Conservation (phyloP, 2,329 filamentous ascomycete genomes). For the Pseudogymnoascus sp. region DNA sequence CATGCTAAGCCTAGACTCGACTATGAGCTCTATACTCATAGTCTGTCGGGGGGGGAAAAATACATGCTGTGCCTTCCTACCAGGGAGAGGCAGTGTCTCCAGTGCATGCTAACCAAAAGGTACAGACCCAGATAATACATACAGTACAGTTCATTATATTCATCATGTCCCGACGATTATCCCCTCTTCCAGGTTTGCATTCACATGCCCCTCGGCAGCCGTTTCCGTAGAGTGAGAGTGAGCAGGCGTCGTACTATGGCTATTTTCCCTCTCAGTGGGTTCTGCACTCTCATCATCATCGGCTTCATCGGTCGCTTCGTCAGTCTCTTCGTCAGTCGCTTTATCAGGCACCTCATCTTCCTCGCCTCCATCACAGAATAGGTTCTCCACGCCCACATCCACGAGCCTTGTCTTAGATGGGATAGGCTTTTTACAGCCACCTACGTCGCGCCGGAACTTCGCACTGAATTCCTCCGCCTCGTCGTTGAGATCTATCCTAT, state of each 20-base stretch:
- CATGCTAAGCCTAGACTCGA: not conserved
- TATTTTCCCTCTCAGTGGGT: not conserved
- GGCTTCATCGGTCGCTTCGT: conserved; percentile 11
- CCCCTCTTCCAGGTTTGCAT: not conserved
- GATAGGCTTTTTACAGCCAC: conserved; percentile 47
- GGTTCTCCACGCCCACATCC: not conserved
- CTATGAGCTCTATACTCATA: not conserved
- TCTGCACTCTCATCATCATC: not conserved
- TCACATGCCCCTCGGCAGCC: not conserved
- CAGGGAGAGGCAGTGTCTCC: not conserved
- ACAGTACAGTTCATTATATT: not conserved
- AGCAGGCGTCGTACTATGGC: not conserved
- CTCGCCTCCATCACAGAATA: conserved; percentile 7
- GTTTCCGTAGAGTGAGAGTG: not conserved
- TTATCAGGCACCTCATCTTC: conserved; percentile 16
- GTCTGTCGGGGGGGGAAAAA: not conserved
- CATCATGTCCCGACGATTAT: not conserved
- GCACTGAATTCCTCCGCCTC: conserved; percentile 45
- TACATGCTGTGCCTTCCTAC: conserved; percentile 3
- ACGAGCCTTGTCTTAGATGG: not conserved
- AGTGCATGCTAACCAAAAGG: not conserved
- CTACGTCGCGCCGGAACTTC: conserved; percentile 55
- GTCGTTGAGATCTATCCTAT: conserved; percentile 33
- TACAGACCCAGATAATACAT: conserved; percentile 1
- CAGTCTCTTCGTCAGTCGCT: conserved; percentile 15